Conservation (phyloP, 225 moss, liverwort and hornwort genomes). For the Marchantia paleacea region DNA sequence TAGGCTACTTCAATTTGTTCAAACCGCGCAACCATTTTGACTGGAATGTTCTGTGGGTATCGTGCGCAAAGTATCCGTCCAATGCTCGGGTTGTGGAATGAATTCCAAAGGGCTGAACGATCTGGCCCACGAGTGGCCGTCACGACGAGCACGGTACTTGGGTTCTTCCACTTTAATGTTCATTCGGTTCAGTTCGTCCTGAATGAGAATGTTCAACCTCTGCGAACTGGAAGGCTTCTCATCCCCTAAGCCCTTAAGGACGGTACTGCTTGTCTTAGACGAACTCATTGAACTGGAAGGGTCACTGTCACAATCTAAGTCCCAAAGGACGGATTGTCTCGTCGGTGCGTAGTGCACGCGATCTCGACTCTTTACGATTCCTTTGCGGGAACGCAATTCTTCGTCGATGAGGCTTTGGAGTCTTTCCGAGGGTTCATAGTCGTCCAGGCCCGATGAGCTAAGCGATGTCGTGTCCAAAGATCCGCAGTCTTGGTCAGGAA, state of each 20-base stretch:
- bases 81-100: too few relatives aligned
- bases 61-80: too few relatives aligned
- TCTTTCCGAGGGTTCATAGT: slow-evolving; percentile 7
- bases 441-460: background rate
- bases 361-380: background rate
- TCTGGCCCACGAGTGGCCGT: too few relatives aligned
- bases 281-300: background rate
- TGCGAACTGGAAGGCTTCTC: slow-evolving; percentile 2
- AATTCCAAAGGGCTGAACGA: too few relatives aligned
- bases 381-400: background rate
- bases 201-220: slow-evolving; percentile 15
- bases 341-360: background rate
- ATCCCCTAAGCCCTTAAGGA: background rate
- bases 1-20: too few relatives aligned
- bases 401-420: slow-evolving; percentile 9
- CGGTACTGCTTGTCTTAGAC: background rate
- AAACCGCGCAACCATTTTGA: too few relatives aligned
- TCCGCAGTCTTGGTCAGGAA: too few relatives aligned
- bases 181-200: slow-evolving; percentile 9
- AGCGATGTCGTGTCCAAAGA: background rate
- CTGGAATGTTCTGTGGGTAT: too few relatives aligned
- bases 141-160: background rate
- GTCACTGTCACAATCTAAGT: background rate
- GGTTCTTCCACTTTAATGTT: background rate
- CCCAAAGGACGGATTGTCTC: background rate